phyloP scores from a whole-genome alignment of 176 grass and related monocot species.

The Cenchrus fungigraminus region DNA sequence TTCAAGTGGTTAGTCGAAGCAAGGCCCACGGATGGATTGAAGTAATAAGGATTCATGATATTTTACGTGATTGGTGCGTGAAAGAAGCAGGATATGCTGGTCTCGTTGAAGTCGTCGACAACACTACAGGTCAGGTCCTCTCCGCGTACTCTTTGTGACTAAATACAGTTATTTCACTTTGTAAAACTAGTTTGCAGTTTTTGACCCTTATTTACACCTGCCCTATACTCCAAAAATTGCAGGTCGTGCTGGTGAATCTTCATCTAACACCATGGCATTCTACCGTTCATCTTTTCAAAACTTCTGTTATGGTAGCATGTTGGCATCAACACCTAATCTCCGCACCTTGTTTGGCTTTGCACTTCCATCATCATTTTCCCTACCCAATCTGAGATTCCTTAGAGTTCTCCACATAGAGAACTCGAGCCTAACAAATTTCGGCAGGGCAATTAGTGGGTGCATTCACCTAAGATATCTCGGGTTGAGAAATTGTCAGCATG shows the following conservation, averaged over 20 bases:
- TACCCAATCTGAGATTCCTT: conserved; percentile 20
- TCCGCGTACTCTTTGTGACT: too few species aligned
- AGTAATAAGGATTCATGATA: conserved; percentile 41
- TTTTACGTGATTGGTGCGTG: conserved; percentile 49
- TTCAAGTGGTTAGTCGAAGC: conserved; percentile 40
- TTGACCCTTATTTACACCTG: too few species aligned
- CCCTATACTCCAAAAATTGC: neutral
- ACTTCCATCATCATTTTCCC: neutral
- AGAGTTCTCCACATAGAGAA: conserved; percentile 52
- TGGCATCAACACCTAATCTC: neutral
- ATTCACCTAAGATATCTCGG: conserved; percentile 47
- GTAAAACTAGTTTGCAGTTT: too few species aligned
- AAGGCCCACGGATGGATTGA: neutral
- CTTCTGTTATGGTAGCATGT: neutral
- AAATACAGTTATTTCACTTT: too few species aligned
- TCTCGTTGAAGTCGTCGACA: conserved; percentile 10
- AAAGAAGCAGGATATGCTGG: conserved; percentile 41
- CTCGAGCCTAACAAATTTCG: conserved; percentile 10
- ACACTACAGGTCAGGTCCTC: neutral
- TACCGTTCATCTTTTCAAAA: conserved; percentile 30
- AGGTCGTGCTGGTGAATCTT: neutral
- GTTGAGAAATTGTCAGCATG: neutral
- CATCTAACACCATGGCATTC: neutral
- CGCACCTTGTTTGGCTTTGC: conserved; percentile 40
- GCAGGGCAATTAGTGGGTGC: conserved; percentile 23